Conservation (phyloP, 163 green algal genomes). For the Volvox carteri region DNA sequence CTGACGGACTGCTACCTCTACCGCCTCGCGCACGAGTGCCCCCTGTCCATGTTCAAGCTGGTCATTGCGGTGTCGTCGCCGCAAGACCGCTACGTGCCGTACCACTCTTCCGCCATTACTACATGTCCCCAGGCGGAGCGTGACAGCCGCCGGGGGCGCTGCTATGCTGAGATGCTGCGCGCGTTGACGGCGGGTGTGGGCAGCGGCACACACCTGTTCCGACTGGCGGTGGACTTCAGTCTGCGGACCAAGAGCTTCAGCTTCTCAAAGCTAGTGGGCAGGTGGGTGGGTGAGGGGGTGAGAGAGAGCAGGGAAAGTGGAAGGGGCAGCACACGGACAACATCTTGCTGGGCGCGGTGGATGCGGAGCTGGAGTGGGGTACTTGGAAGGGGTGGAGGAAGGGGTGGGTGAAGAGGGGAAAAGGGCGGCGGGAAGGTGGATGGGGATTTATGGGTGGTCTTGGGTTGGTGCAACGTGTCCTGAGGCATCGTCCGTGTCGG, state of each 20-base stretch:
- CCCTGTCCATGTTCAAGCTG: conserved; percentile 72
- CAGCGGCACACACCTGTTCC: conserved; percentile 56
- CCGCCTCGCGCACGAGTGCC: conserved; percentile 64
- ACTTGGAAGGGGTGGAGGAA: too few species aligned
- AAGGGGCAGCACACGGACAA: too few species aligned
- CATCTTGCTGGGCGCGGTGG: too few species aligned
- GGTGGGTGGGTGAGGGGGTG: neutral
- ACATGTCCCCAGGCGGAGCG: conserved; percentile 50
- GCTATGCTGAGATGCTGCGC: conserved; percentile 68
- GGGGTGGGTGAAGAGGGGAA: neutral
- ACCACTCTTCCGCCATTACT: conserved; percentile 70
- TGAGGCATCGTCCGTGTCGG: too few species aligned
- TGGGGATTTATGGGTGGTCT: too few species aligned
- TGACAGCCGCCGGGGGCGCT: conserved; percentile 59
- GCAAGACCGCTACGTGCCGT: conserved; percentile 81
- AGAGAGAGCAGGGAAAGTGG: neutral
- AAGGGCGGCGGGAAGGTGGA: too few species aligned
- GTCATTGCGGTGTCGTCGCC: conserved; percentile 72
- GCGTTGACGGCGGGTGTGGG: conserved; percentile 35
- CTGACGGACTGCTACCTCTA: conserved; percentile 80
- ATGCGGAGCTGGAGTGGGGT: too few species aligned
- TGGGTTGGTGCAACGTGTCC: too few species aligned
- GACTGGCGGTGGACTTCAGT: conserved; percentile 73
- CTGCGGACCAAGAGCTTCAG: conserved; percentile 48
- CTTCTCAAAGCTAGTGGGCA: conserved; percentile 52